Conservation (phyloP, 2,329 filamentous ascomycete genomes). For the Hypoxylon sp. region DNA sequence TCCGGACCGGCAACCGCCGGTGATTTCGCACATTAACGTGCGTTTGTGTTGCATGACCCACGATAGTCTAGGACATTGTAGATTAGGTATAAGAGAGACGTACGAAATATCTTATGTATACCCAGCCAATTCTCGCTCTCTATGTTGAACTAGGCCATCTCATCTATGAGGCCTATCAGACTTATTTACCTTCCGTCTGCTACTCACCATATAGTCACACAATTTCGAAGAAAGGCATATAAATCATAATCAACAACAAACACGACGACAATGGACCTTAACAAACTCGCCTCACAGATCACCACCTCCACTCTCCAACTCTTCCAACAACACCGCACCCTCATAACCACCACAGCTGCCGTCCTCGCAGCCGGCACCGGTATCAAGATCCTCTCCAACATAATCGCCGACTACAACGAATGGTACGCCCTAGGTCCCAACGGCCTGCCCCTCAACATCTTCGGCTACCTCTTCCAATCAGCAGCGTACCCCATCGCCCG, state of each 20-base stretch:
- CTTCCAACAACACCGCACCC: conserved; percentile 24
- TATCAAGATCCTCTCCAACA: conserved; percentile 44
- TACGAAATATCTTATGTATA: background rate
- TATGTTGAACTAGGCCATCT: background rate
- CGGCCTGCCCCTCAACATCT: conserved; percentile 59
- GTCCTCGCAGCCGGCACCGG: conserved; percentile 13
- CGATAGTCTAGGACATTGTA: conserved; percentile 1
- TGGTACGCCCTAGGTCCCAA: conserved; percentile 61
- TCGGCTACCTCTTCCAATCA: conserved; percentile 59
- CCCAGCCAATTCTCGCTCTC: background rate
- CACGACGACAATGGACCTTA: conserved; percentile 28
- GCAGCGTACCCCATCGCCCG: conserved; percentile 52
- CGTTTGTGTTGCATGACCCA: conserved; percentile 4
- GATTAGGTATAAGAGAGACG: background rate
- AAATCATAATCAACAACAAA: background rate
- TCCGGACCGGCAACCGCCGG: background rate
- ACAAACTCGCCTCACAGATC: conserved; percentile 5
- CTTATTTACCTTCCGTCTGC: background rate
- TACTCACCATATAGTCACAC: background rate
- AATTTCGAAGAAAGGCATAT: background rate
- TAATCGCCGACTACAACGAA: conserved; percentile 55
- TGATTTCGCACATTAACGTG: background rate
- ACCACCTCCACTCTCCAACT: conserved; percentile 7
- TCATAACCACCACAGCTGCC: conserved; percentile 12
- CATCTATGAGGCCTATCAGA: background rate